phyloP scores from a whole-genome alignment of 305 asterid species.

The Fraxinus angustifolia region DNA sequence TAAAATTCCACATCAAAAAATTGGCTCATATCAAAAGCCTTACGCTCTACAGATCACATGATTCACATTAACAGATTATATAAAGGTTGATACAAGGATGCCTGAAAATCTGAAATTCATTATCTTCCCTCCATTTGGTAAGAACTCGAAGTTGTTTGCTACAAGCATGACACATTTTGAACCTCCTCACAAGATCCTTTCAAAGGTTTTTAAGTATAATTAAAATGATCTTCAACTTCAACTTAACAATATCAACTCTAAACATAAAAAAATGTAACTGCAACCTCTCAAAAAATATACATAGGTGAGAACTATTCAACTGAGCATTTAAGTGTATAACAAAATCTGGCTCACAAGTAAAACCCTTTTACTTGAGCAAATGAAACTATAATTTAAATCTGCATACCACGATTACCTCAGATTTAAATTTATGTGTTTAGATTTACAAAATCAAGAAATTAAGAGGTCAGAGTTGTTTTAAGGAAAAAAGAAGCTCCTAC shows the following conservation, averaged over 20 bases:
- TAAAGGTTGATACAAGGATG: background rate
- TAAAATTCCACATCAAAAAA: constrained; percentile 15
- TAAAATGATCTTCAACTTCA: background rate
- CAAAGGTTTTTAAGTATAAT: background rate
- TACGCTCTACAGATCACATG: constrained; percentile 2
- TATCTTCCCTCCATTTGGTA: constrained; percentile 13
- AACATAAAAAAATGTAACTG: background rate
- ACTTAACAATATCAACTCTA: background rate
- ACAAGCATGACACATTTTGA: background rate
- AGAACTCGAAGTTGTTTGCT: constrained; percentile 3
- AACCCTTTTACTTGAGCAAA: background rate
- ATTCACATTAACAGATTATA: constrained; percentile 13
- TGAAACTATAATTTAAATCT: background rate
- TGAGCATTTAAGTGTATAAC: background rate
- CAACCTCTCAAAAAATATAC: background rate
- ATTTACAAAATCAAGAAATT: background rate
- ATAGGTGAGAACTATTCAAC: background rate
- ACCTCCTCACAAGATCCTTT: background rate
- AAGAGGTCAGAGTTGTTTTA: background rate
- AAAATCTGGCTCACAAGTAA: background rate
- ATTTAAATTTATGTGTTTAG: background rate
- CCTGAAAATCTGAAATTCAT: constrained; percentile 11
- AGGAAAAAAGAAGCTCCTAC: background rate
- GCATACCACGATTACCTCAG: background rate
- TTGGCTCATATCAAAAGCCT: constrained; percentile 2